These are phyloP conservation scores for Globisporangium nunn DNA, from an alignment of 352 stramenopile species.

Conservation along the genomic window DNA sequence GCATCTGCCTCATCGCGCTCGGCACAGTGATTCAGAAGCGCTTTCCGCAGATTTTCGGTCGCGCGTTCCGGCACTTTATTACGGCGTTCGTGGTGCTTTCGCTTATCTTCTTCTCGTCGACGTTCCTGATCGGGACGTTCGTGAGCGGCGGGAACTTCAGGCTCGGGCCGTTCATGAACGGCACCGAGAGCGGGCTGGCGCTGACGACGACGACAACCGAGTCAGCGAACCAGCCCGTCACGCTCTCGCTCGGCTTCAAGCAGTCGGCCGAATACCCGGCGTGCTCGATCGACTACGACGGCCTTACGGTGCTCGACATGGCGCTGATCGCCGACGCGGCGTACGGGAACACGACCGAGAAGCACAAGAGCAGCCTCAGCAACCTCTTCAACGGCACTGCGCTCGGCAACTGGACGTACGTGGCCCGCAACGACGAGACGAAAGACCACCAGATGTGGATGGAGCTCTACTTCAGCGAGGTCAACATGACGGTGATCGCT, in stretches of 20 bases:
- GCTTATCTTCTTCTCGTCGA: constrained; percentile 78
- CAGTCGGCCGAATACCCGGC: constrained; percentile 59
- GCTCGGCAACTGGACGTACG: constrained; percentile 64
- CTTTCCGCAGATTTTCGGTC: constrained; percentile 74
- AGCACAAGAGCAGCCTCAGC: constrained; percentile 46
- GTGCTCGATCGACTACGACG: constrained; percentile 56
- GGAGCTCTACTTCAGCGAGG: constrained; percentile 65
- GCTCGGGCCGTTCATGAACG: constrained; percentile 39
- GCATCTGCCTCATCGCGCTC: constrained; percentile 55
- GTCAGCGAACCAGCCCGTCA: constrained; percentile 28
- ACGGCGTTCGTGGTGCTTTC: constrained; percentile 64
- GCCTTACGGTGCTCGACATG: constrained; percentile 64
- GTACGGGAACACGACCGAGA: constrained; percentile 60
- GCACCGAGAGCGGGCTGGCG: constrained; percentile 21
- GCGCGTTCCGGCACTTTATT: constrained; percentile 71
- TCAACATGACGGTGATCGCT: constrained; percentile 80
- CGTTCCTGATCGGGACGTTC: constrained; percentile 71
- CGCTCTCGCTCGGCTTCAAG: constrained; percentile 39
- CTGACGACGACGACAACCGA: constrained; percentile 17
- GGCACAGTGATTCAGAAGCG: constrained; percentile 57
- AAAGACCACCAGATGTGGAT: constrained; percentile 74
- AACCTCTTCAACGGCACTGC: constrained; percentile 77
- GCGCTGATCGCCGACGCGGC: constrained; percentile 70
- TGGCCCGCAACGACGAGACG: constrained; percentile 61
- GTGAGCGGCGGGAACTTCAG: constrained; percentile 48